Conservation (phyloP, 2,329 filamentous ascomycete genomes). For the Penicillium rolfsii region DNA sequence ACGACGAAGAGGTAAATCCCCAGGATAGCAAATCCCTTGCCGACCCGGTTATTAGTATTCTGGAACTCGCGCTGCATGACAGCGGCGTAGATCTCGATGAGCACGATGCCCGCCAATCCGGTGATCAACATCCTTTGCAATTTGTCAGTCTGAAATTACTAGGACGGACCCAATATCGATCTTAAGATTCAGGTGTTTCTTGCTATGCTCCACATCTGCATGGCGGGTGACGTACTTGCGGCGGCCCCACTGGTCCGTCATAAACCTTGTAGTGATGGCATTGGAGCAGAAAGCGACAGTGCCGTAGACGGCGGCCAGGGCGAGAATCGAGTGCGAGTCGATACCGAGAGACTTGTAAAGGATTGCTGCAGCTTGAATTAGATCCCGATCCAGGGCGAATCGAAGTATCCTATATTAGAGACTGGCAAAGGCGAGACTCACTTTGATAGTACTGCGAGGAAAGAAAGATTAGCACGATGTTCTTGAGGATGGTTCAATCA, state of each 20-base stretch:
- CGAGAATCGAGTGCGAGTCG: conserved; percentile 54
- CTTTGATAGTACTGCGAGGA: conserved; percentile 37
- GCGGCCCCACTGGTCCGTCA: conserved; percentile 63
- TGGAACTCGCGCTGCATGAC: conserved; percentile 63
- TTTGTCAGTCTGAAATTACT: not conserved
- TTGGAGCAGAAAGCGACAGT: conserved; percentile 58
- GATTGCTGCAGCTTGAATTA: conserved; percentile 47
- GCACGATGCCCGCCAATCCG: conserved; percentile 55
- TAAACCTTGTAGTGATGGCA: conserved; percentile 54
- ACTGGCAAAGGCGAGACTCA: conserved; percentile 38
- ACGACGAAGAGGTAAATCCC: conserved; percentile 64
- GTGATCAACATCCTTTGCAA: conserved; percentile 57
- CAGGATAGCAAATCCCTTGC: conserved; percentile 63
- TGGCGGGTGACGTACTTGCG: conserved; percentile 50
- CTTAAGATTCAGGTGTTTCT: not conserved
- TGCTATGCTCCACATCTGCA: not conserved
- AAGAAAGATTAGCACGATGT: not conserved
- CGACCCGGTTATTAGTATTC: conserved; percentile 57
- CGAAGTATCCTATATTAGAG: no score
- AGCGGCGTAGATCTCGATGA: conserved; percentile 63
- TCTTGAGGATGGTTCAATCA: not conserved
- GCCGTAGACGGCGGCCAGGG: conserved; percentile 59
- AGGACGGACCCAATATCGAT: not conserved
- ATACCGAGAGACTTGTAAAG: conserved; percentile 61
- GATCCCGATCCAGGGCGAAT: no score